Evolutionary conservation across 2,329 filamentous ascomycete species (phyloP).

Genomic region (Fonsecaea multimorphosa): DNA sequence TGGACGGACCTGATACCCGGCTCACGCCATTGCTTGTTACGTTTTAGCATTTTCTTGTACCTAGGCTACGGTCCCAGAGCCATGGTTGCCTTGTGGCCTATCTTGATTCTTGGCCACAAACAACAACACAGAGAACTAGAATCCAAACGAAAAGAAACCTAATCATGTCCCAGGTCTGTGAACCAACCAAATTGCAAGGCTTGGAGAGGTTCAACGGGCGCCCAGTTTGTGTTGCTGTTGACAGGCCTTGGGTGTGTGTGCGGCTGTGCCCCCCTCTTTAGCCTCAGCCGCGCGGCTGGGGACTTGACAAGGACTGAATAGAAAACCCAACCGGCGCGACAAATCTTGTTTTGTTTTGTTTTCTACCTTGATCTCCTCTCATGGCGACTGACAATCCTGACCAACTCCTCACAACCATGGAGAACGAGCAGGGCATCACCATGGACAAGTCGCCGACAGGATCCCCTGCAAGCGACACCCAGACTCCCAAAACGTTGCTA

Average conservation of each 20-base stretch:
- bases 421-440: neutral
- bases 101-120: neutral
- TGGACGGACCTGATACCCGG: neutral
- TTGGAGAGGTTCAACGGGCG: constrained; percentile 5
- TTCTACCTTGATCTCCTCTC: neutral
- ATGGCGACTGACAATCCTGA: constrained; percentile 14
- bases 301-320: neutral
- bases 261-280: constrained; percentile 4
- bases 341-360: constrained; percentile 1
- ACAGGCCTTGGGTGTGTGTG: neutral
- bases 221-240: constrained; percentile 14
- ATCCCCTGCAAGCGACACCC: neutral
- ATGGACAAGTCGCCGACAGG: neutral
- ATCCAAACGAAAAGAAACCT: neutral
- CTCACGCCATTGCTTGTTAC: neutral
- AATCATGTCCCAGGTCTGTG: constrained; percentile 1
- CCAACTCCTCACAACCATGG: neutral
- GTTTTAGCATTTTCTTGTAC: neutral
- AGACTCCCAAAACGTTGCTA: constrained; percentile 9
- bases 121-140: constrained; percentile 1
- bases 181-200: constrained; percentile 8
- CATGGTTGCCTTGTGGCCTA: neutral
- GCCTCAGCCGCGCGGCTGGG: constrained; percentile 5
- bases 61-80: neutral
- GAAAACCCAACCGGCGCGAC: constrained; percentile 1